Evolutionary conservation across 345 rosid genomes (phyloP).

Genomic region (Eutrema japonicum): DNA sequence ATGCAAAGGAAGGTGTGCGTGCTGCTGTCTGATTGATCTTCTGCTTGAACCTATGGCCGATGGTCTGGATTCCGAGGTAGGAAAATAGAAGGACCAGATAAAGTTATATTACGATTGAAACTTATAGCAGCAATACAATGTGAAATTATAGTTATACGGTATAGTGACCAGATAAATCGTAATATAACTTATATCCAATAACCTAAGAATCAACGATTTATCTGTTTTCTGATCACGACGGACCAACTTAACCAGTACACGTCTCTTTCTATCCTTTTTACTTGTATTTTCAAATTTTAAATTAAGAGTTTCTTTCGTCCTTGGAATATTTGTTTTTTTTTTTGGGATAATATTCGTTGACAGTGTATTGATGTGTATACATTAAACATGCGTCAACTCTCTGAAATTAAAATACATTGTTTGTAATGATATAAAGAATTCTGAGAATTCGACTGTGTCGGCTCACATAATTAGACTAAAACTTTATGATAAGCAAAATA

Average conservation of each 20-base stretch:
- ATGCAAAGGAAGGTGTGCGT: too few relatives aligned
- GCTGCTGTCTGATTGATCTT: too few relatives aligned
- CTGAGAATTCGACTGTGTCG: slow-evolving; percentile 27
- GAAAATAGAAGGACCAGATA: too few relatives aligned
- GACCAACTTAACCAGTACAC: slow-evolving; percentile 23
- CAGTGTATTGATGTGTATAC: slow-evolving; percentile 15
- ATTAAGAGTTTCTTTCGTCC: too few relatives aligned
- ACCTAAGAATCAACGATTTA: neutral
- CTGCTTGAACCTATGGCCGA: too few relatives aligned
- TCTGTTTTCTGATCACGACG: slow-evolving; percentile 24
- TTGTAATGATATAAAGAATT: neutral
- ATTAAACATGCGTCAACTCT: slow-evolving; percentile 32
- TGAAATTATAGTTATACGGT: too few relatives aligned
- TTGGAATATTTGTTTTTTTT: too few relatives aligned
- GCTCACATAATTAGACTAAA: slow-evolving; percentile 13
- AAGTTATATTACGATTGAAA: too few relatives aligned
- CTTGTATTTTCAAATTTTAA: too few relatives aligned
- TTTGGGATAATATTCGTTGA: neutral
- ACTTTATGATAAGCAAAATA: neutral
- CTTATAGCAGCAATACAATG: too few relatives aligned
- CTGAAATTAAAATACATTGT: neutral
- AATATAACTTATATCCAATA: neutral
- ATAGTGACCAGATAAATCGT: too few relatives aligned
- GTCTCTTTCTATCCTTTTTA: neutral
- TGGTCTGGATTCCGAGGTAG: too few relatives aligned